Evolutionary conservation across 768 basidiomycete species (phyloP).

Genomic region (Russula compacta): DNA sequence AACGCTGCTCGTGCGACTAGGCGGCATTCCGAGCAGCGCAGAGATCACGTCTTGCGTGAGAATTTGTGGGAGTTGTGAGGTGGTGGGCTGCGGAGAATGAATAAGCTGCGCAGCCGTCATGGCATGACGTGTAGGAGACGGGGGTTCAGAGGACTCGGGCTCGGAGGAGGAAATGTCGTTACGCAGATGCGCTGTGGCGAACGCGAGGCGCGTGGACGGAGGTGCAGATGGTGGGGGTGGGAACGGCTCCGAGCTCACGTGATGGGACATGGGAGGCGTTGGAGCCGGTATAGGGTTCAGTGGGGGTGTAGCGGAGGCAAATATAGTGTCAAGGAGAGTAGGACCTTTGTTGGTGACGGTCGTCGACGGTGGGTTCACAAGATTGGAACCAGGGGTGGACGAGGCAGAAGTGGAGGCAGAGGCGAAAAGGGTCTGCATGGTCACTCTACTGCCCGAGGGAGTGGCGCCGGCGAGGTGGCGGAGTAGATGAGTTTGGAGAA

Average conservation of each 20-base stretch:
- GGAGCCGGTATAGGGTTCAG: constrained; percentile 4
- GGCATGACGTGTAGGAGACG: constrained; percentile 9
- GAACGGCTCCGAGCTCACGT: constrained; percentile 17
- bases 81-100: constrained; percentile 49
- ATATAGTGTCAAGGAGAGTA: constrained; percentile 57
- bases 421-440: constrained; percentile 43
- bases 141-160: constrained; percentile 6
- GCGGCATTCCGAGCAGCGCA: constrained; percentile 47
- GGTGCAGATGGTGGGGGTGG: constrained; percentile 20
- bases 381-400: constrained; percentile 13
- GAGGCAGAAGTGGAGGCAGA: constrained; percentile 21
- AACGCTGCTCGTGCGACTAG: constrained; percentile 29
- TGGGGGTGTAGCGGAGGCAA: constrained; percentile 52
- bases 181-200: constrained; percentile 21
- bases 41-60: constrained; percentile 65
- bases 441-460: constrained; percentile 26
- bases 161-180: constrained; percentile 9
- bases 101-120: constrained; percentile 27
- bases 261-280: constrained; percentile 11
- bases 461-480: constrained; percentile 22
- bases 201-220: constrained; percentile 16
- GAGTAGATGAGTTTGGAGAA: constrained; percentile 33
- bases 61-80: constrained; percentile 48
- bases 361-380: constrained; percentile 21
- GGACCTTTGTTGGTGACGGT: constrained; percentile 34